These are phyloP conservation scores for Sideroxylon spinosum DNA, from an alignment of 179 eudicot species.

Conservation along the genomic window DNA sequence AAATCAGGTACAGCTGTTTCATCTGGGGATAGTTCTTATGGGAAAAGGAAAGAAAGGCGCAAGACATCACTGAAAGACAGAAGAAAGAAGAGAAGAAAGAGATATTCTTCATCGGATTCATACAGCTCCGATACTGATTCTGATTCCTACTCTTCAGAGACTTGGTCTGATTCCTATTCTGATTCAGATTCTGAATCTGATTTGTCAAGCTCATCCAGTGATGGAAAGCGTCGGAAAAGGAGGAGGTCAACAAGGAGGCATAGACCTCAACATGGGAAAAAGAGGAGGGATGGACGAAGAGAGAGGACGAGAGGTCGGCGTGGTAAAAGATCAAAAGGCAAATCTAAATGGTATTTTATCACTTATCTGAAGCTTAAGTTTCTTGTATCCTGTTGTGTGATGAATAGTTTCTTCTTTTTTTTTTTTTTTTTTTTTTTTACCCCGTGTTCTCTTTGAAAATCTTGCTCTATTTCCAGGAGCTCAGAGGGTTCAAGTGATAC, in stretches of 20 bases:
- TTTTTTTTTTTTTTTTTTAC: conserved; percentile 8
- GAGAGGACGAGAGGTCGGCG: conserved; percentile 34
- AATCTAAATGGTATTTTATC: conserved; percentile 44
- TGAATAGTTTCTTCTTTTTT: background rate
- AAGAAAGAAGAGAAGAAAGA: conserved; percentile 61
- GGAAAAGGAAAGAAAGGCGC: conserved; percentile 41
- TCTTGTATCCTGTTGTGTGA: background rate
- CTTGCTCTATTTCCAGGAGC: conserved; percentile 38
- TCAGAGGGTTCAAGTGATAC: conserved; percentile 66
- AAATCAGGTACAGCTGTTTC: conserved; percentile 41
- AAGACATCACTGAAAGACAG: conserved; percentile 46
- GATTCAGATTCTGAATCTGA: conserved; percentile 45
- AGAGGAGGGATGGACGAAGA: conserved; percentile 28
- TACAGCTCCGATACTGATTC: conserved; percentile 57
- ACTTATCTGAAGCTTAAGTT: background rate
- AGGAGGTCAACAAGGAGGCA: conserved; percentile 53
- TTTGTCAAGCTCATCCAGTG: conserved; percentile 70
- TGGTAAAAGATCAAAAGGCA: conserved; percentile 43
- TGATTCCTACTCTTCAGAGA: conserved; percentile 49
- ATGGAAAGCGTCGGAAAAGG: conserved; percentile 63
- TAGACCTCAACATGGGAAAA: conserved; percentile 35
- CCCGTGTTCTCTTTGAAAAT: background rate
- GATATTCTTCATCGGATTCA: conserved; percentile 84
- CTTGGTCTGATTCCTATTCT: conserved; percentile 44
- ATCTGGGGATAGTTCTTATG: conserved; percentile 63